Evolutionary conservation across 2,329 filamentous ascomycete species (phyloP), one percentile per base, ranked within the genome.

Genomic region (Sclerotinia spermophila): DNA sequence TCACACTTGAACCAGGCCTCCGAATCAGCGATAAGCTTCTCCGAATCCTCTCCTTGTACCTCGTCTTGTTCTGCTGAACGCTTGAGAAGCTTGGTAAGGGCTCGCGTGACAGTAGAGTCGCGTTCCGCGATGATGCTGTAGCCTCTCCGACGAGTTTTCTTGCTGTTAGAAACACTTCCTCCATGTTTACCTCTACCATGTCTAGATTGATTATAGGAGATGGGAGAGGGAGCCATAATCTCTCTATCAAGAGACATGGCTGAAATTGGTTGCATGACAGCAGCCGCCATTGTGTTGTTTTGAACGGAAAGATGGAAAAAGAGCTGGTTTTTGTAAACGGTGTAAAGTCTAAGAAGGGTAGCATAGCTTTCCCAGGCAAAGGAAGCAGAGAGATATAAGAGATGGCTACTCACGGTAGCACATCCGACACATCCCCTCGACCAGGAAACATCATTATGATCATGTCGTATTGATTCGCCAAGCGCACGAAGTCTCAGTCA

Each of bases 91-190:
- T 82, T 82, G 67, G 77, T 77, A 40, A 84, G 74, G 33, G 82
- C 82, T 76, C 83, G 83, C 73, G 79, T 78, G 65, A 83, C 77
- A 69, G 78, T 77, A 13, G 76, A 77, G 66, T 83, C 81, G 60
- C 80, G 77, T 64, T 83, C 81, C 70, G 83, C 82, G 21, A 82
- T 78, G 40, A 83, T 76, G 71, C 79, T 81, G 77, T 83, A 83
- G 19, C 81, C 79, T 27, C 81, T 78, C 19, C 79, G 79, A 44
- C 79, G 75, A 61, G 73, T 74, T 65, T 78, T 79, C 68, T 65
- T 72, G 45, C 72, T 75, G 74, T 82, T 82, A 66, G 73, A 74
- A 58, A 77, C 71, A 67, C 77, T 78, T 27, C 77, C 77, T 21
- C 77, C 75, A 70, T 78, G 76, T 69, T 74, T 77, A 61, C 75